Conservation (phyloP, 208 protist genomes). For the Lotmaria passim region DNA sequence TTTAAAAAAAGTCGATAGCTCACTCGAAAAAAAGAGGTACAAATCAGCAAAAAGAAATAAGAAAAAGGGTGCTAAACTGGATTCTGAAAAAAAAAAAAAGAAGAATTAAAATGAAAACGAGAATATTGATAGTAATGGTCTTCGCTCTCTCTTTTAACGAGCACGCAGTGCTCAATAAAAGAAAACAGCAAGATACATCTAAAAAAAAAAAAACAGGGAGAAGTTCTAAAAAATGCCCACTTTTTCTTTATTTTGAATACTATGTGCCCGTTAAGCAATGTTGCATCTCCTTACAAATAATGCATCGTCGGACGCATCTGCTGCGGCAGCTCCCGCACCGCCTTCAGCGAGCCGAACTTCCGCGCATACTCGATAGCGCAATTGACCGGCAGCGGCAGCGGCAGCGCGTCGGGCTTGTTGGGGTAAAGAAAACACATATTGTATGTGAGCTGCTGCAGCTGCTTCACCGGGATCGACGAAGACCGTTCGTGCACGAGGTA, state of each 20-base stretch:
- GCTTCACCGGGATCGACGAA: constrained; percentile 21
- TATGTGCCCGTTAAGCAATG: no score
- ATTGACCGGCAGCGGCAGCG: constrained; percentile 64
- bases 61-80: no score
- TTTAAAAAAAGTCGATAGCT: no score
- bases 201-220: background rate
- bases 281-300: constrained; percentile 57
- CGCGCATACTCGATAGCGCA: constrained; percentile 63
- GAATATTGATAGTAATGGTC: background rate
- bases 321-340: constrained; percentile 30
- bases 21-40: no score
- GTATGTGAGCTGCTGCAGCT: constrained; percentile 50
- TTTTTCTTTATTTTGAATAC: no score
- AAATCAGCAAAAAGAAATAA: no score
- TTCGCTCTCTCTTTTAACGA: no score
- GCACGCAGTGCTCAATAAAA: background rate
- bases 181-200: no score
- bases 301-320: constrained; percentile 57
- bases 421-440: constrained; percentile 67
- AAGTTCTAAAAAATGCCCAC: background rate
- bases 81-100: background rate
- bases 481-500: constrained; percentile 44
- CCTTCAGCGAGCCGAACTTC: constrained; percentile 44
- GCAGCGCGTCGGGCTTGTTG: constrained; percentile 71
- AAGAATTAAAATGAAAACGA: background rate